A percentile compares a stretch with the other conserved stretches of the same genome.
Evolutionary conservation across 202 grass and related monocot genomes (phyloP).

Genomic region (Zoysia matrella): DNA sequence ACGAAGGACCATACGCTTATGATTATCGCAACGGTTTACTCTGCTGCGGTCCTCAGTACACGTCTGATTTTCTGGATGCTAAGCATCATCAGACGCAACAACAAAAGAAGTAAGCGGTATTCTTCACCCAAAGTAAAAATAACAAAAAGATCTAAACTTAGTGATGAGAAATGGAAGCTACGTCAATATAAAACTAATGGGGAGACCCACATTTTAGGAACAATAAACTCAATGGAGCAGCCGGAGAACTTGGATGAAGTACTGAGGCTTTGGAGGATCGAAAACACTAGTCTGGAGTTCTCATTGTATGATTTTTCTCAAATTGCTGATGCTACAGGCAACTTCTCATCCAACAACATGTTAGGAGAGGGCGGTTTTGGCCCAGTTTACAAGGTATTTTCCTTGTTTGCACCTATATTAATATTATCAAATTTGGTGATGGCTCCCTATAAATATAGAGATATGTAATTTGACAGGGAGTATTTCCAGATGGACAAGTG

Average conservation of each 20-base stretch:
- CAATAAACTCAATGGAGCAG: constrained; percentile 15
- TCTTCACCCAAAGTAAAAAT: background rate
- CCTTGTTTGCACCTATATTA: background rate
- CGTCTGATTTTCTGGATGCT: constrained; percentile 46
- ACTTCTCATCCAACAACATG: constrained; percentile 44
- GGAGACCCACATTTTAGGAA: constrained; percentile 26
- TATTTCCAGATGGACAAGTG: constrained; percentile 54
- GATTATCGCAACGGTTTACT: constrained; percentile 40
- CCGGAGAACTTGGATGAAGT: constrained; percentile 37
- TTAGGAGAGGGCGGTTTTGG: constrained; percentile 62
- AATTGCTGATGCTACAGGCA: constrained; percentile 50
- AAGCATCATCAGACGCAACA: constrained; percentile 34
- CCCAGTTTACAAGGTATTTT: constrained; percentile 55
- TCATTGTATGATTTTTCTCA: constrained; percentile 49
- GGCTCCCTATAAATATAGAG: background rate
- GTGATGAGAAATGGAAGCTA: constrained; percentile 4
- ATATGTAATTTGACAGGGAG: constrained; percentile 44
- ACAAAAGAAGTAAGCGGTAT: constrained; percentile 37
- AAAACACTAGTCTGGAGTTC: constrained; percentile 45
- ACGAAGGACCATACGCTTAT: constrained; percentile 21
- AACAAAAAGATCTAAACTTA: background rate
- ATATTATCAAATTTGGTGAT: background rate
- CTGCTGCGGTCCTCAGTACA: constrained; percentile 34
- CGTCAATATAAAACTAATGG: constrained; percentile 28
- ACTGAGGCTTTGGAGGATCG: constrained; percentile 35